Evolutionary conservation across 495 filamentous ascomycete genomes (phyloP), one percentile per base, ranked within the genome.

Genomic region (Talaromyces adpressus): DNA sequence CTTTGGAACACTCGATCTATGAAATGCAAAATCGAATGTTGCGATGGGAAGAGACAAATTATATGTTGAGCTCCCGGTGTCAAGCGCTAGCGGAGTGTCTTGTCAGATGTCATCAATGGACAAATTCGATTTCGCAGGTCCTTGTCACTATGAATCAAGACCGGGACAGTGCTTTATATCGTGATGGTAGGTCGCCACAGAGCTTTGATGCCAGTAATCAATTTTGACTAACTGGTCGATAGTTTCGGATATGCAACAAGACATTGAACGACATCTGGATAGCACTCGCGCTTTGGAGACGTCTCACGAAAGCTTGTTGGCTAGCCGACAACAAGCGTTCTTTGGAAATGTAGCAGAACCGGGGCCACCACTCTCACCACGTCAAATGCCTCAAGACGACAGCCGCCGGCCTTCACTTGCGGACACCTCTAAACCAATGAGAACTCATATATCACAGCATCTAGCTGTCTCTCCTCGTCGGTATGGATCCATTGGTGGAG

Each of bases 311-410:
- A 76, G 83, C 29, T 79, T 91, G 23, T 85, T 94, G 68, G 84
- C 89, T 41, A 88, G 85, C 32, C 87, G 88, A 62, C 60, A 62
- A 34, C 91, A 89, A 62, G 83, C 89, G 16, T 93, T 88, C 73
- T 90, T 93, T 70, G 84, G 85, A 54, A 89, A 85, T 67, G 77
- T 92, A 64, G 75, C 86, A 25, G 91, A 93, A 59, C 67, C 79
- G 57, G 88, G 88, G 51, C 87, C 90, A 5, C 92, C 94, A 36
- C 78, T 97, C 16, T 97, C 94, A n/a, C 94, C 94, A 29, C 90
- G 92, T 39, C 94, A 97, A 77, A 73, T 92, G 51, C 87, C 93
- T 25, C 87, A 92, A 71, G 91, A 97, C 62, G 92, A 97, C 68
- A 81, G 85, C 57, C 89, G 91, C 47, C 86, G 94, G 53, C 81